Conservation (phyloP, 139 green algal genomes). For the Chloropicon primus region DNA sequence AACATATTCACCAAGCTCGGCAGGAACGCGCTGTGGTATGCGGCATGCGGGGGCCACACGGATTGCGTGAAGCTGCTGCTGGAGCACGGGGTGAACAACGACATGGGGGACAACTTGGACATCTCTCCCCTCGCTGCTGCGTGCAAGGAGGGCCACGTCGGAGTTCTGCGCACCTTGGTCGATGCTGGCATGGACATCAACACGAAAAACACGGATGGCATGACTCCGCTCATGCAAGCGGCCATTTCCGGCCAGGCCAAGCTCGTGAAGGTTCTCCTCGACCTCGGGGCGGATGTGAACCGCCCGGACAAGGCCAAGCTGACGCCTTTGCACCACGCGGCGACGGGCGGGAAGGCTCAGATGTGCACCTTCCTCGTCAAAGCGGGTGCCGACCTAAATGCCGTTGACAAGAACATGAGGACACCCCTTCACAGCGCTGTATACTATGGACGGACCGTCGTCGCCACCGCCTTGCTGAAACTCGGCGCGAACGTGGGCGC, state of each 20-base stretch:
- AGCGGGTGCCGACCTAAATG: neutral
- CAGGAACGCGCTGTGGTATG: neutral
- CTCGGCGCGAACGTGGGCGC: neutral
- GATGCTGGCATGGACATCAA: neutral
- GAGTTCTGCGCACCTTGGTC: neutral
- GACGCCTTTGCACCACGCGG: constrained; percentile 10
- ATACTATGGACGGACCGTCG: neutral
- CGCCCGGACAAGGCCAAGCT: constrained; percentile 15
- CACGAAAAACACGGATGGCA: constrained; percentile 7
- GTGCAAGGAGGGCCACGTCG: neutral
- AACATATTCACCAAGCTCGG: neutral
- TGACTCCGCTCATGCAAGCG: constrained; percentile 25
- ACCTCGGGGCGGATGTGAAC: constrained; percentile 20
- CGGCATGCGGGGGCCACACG: neutral
- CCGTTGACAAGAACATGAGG: neutral
- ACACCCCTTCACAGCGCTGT: neutral
- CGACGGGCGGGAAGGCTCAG: neutral
- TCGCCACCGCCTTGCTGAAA: neutral
- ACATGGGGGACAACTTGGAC: neutral
- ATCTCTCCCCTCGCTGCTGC: neutral
- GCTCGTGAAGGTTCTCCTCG: constrained; percentile 25
- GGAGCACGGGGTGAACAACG: neutral
- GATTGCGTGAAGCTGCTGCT: neutral
- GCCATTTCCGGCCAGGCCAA: constrained; percentile 20
- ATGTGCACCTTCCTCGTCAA: neutral